Conservation (phyloP, 768 basidiomycete genomes). For the Clitopilus passeckerianus region DNA sequence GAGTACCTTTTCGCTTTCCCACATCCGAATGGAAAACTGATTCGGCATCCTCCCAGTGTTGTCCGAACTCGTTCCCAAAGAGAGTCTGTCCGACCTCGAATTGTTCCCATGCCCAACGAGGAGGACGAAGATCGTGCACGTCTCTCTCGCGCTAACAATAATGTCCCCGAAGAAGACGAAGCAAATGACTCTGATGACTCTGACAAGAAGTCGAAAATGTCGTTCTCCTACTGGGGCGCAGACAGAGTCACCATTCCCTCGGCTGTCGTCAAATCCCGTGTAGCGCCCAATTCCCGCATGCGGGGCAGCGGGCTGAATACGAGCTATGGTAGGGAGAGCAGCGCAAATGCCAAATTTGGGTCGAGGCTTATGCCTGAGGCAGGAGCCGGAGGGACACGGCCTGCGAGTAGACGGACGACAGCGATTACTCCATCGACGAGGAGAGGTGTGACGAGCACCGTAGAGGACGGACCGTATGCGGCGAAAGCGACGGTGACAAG, state of each 20-base stretch:
- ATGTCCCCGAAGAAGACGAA: conserved; percentile 29
- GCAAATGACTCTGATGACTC: conserved; percentile 74
- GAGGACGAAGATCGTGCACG: background rate
- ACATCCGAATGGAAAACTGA: conserved; percentile 7
- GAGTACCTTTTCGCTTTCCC: conserved; percentile 22
- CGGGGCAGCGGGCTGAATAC: conserved; percentile 31
- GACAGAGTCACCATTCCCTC: conserved; percentile 88
- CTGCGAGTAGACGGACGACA: conserved; percentile 59
- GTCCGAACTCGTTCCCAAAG: conserved; percentile 60
- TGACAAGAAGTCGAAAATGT: conserved; percentile 89
- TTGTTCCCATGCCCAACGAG: conserved; percentile 67
- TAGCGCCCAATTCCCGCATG: conserved; percentile 34
- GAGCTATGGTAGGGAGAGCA: conserved; percentile 74
- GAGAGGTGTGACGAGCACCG: conserved; percentile 34
- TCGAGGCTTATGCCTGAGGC: conserved; percentile 69
- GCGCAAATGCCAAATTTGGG: conserved; percentile 92
- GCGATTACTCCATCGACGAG: conserved; percentile 37
- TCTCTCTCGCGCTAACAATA: background rate
- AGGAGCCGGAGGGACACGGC: conserved; percentile 35
- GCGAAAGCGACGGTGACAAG: conserved; percentile 70
- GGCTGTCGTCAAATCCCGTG: conserved; percentile 52
- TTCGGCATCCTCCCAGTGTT: conserved; percentile 39
- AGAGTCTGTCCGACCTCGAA: conserved; percentile 54
- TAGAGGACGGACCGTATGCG: conserved; percentile 64
- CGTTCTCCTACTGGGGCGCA: conserved; percentile 91